Evolutionary conservation across 768 basidiomycete species (phyloP).

Genomic region (Pseudohyphozyma bogoriensis): DNA sequence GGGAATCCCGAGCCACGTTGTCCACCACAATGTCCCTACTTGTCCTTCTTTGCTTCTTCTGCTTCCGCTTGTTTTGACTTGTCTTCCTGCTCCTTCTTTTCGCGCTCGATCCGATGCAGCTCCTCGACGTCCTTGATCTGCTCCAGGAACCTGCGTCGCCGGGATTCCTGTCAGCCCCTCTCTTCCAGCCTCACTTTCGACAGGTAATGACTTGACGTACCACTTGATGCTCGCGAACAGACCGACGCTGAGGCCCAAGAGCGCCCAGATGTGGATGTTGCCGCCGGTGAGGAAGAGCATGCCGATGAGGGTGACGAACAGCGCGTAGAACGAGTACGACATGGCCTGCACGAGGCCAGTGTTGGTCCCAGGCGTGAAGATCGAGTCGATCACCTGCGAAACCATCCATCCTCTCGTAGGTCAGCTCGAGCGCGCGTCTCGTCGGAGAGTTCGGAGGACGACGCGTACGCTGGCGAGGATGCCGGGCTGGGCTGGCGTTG

Average conservation of each 20-base stretch:
- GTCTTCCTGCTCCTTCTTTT: not conserved
- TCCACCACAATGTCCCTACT: too few relatives aligned
- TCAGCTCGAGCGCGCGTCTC: not conserved
- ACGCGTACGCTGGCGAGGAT: too few relatives aligned
- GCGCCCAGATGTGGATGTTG: conserved; percentile 19
- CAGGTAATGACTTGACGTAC: not conserved
- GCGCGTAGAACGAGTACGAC: conserved; percentile 28
- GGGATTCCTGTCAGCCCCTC: not conserved
- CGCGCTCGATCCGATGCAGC: not conserved
- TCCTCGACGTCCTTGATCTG: conserved; percentile 22
- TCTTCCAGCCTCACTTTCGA: too few relatives aligned
- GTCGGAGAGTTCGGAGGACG: not conserved
- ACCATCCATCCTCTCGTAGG: not conserved
- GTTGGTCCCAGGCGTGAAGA: conserved; percentile 28
- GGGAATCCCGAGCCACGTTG: too few relatives aligned
- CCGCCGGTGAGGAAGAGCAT: conserved; percentile 19
- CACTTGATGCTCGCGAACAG: conserved; percentile 25
- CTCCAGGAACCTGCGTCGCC: conserved; percentile 21
- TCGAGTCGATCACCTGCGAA: conserved; percentile 15
- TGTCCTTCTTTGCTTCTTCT: too few relatives aligned
- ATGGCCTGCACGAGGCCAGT: conserved; percentile 23
- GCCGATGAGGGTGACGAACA: conserved; percentile 24
- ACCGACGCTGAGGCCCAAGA: conserved; percentile 15
- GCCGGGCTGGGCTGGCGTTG: too few relatives aligned
- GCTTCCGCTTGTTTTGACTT: too few relatives aligned